Percentiles rank a stretch among this genome's conserved stretches.
phyloP scores from a whole-genome alignment of 331 rosid species.

The Erythrophleum ivorense region DNA sequence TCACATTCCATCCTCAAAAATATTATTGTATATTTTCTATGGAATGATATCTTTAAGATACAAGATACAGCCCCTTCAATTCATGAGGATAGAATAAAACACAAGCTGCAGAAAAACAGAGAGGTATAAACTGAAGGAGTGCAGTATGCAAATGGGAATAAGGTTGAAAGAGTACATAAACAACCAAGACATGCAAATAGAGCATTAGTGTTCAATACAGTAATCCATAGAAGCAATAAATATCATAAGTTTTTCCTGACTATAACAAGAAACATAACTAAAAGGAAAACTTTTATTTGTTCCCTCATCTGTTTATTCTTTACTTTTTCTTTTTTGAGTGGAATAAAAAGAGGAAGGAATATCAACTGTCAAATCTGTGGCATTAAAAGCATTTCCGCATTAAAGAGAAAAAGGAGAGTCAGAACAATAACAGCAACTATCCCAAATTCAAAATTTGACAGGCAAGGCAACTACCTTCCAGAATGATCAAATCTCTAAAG shows the following conservation, averaged over 20 bases:
- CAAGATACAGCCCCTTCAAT: conserved; percentile 26
- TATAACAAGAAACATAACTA: conserved; percentile 6
- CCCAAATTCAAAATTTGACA: conserved; percentile 26
- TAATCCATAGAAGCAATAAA: conserved; percentile 14
- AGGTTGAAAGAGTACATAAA: conserved; percentile 23
- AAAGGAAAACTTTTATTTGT: conserved; percentile 13
- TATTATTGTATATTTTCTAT: not conserved
- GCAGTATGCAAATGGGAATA: conserved; percentile 30
- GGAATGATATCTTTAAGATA: conserved; percentile 24
- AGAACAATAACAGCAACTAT: conserved; percentile 18
- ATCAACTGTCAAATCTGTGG: not conserved
- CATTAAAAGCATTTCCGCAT: conserved; percentile 19
- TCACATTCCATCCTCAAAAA: conserved; percentile 26
- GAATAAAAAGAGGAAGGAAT: conserved; percentile 10
- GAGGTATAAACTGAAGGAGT: conserved; percentile 5
- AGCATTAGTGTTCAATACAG: conserved; percentile 20
- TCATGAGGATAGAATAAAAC: conserved; percentile 15
- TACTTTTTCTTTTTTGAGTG: not conserved
- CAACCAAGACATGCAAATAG: conserved; percentile 26
- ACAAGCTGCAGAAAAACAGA: conserved; percentile 20
- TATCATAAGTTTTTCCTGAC: conserved; percentile 9
- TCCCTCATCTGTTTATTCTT: not conserved
- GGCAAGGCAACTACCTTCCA: conserved; percentile 17
- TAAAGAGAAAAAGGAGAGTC: conserved; percentile 13
- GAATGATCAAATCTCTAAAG: conserved; percentile 30